Base-by-base conservation (phyloP, 1,284 basidiomycete genomes). In the Ganoderma meredithae region DNA sequence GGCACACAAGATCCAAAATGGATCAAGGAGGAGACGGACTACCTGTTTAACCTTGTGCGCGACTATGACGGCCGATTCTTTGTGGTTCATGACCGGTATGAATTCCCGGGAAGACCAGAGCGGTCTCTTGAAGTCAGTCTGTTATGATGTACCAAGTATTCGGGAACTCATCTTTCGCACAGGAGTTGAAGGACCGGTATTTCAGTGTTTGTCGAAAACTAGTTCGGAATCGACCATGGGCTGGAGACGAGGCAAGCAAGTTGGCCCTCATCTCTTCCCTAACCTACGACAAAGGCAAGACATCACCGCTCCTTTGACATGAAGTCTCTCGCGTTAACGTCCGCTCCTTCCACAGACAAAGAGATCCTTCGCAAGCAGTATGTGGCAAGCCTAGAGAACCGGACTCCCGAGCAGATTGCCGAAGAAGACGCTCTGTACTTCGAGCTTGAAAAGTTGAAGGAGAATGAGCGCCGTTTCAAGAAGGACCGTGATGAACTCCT, bases 341-440 rank as follows among this genome's bases (percentile, higher is more conserved):
- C 1, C 1, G 13, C 22, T 5, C 40, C n/a, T 27, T 17, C 4
- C 9, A 19, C 60, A 95, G 95, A 94, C 43, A 92, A 95, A 62
- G 98, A 99, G 79, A 83, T 90, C 25, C 92, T 92, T 71, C 91
- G 98, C 67, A 99, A 97, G 80, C 90, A 91, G 70, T 98, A 98
- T 74, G 87, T 99, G 12, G 83, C 88, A 2, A 93, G 92, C 69
- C 87, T 99, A 15, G 95, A 97, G 79, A 90, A 88, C 67, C 90
- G 97, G 12, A 95, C 96, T 0, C 88, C 91, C 0, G 90, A 94
- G 64, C 95, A 99, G 80, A 91, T 98, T 53, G 91, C 92, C 10
- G 97, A 99, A 78, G 98, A 99, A 83, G 97, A 99, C 76, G 95
- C 96, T 4, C 85, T 99, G 0, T 99, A 96, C 81, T 84, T 99